Base-by-base conservation (phyloP, 2,329 filamentous ascomycete species). In the Neonectria ditissima region DNA sequence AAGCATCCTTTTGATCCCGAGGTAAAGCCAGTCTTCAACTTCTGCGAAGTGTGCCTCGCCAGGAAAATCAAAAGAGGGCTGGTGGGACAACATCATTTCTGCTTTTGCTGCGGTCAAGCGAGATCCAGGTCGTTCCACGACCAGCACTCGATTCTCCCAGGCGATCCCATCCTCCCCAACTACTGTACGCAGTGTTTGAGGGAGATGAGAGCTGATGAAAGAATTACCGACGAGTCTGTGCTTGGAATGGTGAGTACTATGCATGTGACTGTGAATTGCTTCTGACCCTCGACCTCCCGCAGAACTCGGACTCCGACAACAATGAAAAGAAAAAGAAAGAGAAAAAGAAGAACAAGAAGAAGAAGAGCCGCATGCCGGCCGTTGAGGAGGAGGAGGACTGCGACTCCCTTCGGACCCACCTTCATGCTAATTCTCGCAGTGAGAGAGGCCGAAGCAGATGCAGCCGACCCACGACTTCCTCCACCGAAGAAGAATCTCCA, bases 71-170 rank as follows among this genome's bases (percentile, higher is more conserved):
- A 66, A 4, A 63, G 68, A 26, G 72, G 70, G 1, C 51, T 73
- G 32, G 64, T 69, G 10, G 66, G 72, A 9, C 30, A 54, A 1
- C 71, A 75, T 39, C 81, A 82, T 56, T 78, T 84, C 20, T 86
- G 84, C 69, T 80, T 76, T 43, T 71, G 76, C 26, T 84, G 82
- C 59, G 78, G 79, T 22, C 76, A 74, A 22, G 70, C 78, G 6
- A 76, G 82, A 45, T 83, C 82, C 5, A 72, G 73, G 26, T 73
- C 69, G 11, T 83, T 80, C 47, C 80, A 83, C 43, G 53, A 32
- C 3, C 44, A 68, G n/a, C 59, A 74, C 32, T 68, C 71, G 3
- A 59, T 66, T 11, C 48, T 65, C 2, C 63, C 70, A 20, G 77
- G 74, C 8, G 67, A 72, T 22, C 59, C 70, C 2, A 62, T 78